A percentile compares a stretch with the other conserved stretches of the same genome.
Conservation (phyloP, 2,329 filamentous ascomycete genomes). For the Diaporthe longicolla region DNA sequence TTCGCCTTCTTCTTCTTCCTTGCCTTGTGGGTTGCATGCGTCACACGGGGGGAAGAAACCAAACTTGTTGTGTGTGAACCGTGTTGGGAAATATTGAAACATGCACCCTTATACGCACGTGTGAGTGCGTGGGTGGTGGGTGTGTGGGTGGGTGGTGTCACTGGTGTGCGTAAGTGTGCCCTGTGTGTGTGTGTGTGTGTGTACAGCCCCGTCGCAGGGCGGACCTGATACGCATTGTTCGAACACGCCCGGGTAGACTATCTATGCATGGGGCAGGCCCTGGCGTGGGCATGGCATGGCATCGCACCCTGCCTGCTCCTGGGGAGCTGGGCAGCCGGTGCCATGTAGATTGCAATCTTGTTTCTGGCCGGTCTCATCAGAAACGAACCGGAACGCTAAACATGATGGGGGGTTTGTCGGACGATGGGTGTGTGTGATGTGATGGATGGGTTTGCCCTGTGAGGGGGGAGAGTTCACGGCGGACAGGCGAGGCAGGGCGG, state of each 20-base stretch:
- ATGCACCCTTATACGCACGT: constrained; percentile 16
- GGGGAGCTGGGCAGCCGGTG: constrained; percentile 31
- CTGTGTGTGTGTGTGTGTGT: constrained; percentile 4
- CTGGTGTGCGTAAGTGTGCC: neutral
- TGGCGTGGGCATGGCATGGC: neutral
- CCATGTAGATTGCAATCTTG: constrained; percentile 36
- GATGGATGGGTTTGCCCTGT: neutral
- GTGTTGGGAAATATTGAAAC: constrained; percentile 31
- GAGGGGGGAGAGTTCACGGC: neutral
- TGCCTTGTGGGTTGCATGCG: constrained; percentile 2
- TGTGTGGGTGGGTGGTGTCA: too few relatives aligned
- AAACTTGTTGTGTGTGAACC: constrained; percentile 10
- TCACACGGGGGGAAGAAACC: constrained; percentile 19
- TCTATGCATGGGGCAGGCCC: neutral
- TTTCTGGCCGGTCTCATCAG: constrained; percentile 31
- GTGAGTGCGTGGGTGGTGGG: neutral
- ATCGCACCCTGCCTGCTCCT: neutral
- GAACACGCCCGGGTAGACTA: neutral
- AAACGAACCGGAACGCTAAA: constrained; percentile 35
- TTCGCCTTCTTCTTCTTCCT: neutral
- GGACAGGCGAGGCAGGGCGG: neutral
- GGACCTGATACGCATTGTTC: constrained; percentile 32
- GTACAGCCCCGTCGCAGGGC: constrained; percentile 27
- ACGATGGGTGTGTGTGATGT: neutral
- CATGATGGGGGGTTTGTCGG: neutral